These are phyloP conservation scores for Brassica hybrid DNA, from an alignment of 441 rosid species.

Conservation along the genomic window DNA sequence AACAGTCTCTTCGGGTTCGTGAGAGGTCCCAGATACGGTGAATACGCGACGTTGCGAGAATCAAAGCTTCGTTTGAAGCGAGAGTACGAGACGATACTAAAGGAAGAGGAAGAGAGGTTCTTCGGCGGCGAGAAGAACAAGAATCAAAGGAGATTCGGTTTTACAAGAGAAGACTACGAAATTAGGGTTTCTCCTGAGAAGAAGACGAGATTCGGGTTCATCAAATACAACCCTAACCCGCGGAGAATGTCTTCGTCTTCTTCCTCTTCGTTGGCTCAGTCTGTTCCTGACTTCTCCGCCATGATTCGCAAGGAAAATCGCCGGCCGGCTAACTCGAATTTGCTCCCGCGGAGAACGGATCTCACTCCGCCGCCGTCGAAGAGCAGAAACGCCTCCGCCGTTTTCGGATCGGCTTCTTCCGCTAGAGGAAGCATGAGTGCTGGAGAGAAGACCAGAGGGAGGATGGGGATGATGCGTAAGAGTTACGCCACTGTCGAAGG, in stretches of 20 bases:
- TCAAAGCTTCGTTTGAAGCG: slow-evolving; percentile 56
- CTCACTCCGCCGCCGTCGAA: slow-evolving; percentile 57
- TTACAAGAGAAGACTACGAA: slow-evolving; percentile 12
- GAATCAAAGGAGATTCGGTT: slow-evolving; percentile 21
- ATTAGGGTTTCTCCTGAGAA: no score
- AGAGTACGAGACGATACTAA: slow-evolving; percentile 27
- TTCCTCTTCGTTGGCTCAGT: slow-evolving; percentile 61
- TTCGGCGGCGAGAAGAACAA: slow-evolving; percentile 17
- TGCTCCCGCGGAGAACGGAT: slow-evolving; percentile 42
- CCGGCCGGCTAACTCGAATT: slow-evolving; percentile 45
- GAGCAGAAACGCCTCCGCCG: slow-evolving; percentile 32
- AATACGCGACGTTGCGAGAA: slow-evolving; percentile 72
- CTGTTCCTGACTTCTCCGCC: slow-evolving; percentile 78
- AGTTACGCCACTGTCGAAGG: slow-evolving; percentile 72
- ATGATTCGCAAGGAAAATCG: slow-evolving; percentile 72
- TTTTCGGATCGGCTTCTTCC: slow-evolving; percentile 36
- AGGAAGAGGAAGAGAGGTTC: slow-evolving; percentile 41
- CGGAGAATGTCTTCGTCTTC: slow-evolving; percentile 47
- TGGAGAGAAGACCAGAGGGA: slow-evolving; percentile 69
- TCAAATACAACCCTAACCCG: slow-evolving; percentile 20
- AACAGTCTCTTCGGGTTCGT: slow-evolving; percentile 48
- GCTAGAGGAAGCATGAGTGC: slow-evolving; percentile 63
- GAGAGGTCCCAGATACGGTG: slow-evolving; percentile 77
- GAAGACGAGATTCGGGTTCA: no score
- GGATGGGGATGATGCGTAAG: slow-evolving; percentile 54